Base-by-base conservation (phyloP, 306 rosid species). In the Vigna nakashimae region DNA sequence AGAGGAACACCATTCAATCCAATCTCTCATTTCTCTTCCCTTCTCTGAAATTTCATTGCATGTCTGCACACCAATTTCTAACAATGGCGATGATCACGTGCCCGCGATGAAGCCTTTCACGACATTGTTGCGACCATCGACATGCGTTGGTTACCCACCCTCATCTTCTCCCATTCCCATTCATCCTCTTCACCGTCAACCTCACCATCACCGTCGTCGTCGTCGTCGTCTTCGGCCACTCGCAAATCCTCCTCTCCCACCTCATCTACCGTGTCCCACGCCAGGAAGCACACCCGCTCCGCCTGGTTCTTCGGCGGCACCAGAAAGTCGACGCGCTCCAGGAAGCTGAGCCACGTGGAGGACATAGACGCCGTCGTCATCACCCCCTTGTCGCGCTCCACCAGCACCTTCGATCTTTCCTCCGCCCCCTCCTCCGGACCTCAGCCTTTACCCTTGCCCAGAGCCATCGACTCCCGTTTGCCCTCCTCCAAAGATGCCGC, bases 361-460 rank as follows among this genome's bases (percentile, higher is more conserved):
- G 58, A 36, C 34, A 50, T 52, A 57, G 83, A 83, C 51, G 12
- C 48, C 60, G 69, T 75, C 0, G 12, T 56, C 18, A 55, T 73
- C 1, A 12, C 70, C 46, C 81, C 81, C n/a, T 72, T 74, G 48
- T 13, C 73, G 26, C 78, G 69, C 49, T 83, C 86, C 4, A 75
- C 85, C 0, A 69, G 75, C 58, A 13, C 6, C 11, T 46, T 43
- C 3, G 13, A 34, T 32, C 85, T 81, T 2, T 80, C 85, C 20
- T 60, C 83, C 5, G 78, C 71, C 1, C 78, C 85, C n/a, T 65
- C 83, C 11, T 80, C 55, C 5, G 81, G 11, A 43, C 89, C 99
- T 40, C 96, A 87, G 34, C 98, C 98, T 0, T 84, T 95, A 51
- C 98, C 99, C 4, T 86, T 92, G 77, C 99, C 98, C 4, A 86